Percentiles rank a stretch among this genome's conserved stretches.
phyloP scores from a whole-genome alignment of 176 grass and related monocot genomes.

The Hyparrhenia diplandra region DNA sequence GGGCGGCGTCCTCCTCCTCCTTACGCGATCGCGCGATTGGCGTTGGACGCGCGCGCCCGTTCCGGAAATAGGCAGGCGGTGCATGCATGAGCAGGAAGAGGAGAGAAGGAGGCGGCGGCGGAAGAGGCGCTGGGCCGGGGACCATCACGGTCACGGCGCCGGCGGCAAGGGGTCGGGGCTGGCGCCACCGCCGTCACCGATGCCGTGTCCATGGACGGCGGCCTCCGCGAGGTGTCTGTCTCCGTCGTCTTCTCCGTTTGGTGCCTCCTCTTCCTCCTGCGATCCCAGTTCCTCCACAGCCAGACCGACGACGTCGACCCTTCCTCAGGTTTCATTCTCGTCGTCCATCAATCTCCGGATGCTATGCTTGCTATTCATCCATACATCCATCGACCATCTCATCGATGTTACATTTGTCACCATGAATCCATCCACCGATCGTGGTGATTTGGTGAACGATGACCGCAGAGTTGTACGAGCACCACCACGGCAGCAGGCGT shows the following conservation, averaged over 20 bases:
- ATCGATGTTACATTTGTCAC: background rate
- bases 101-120: constrained; percentile 45
- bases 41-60: too few species aligned
- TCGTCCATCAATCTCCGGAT: background rate
- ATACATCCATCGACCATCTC: too few species aligned
- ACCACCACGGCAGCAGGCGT: constrained; percentile 10
- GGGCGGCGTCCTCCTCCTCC: background rate
- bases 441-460: background rate
- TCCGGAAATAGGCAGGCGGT: background rate
- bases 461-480: constrained; percentile 39
- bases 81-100: constrained; percentile 61
- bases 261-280: constrained; percentile 70
- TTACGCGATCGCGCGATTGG: too few species aligned
- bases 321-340: constrained; percentile 10
- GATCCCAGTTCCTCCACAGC: constrained; percentile 46
- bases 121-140: constrained; percentile 14
- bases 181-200: constrained; percentile 26
- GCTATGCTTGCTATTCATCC: too few species aligned
- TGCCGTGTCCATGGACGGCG: constrained; percentile 53
- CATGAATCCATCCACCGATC: background rate
- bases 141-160: too few species aligned
- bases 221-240: constrained; percentile 66
- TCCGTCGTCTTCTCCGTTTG: constrained; percentile 63
- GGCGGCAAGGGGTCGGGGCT: background rate
- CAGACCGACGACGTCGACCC: constrained; percentile 29